These are phyloP conservation scores for Thermothelomyces thermophilus DNA, from an alignment of 2,329 filamentous ascomycete species.

Conservation along the genomic window DNA sequence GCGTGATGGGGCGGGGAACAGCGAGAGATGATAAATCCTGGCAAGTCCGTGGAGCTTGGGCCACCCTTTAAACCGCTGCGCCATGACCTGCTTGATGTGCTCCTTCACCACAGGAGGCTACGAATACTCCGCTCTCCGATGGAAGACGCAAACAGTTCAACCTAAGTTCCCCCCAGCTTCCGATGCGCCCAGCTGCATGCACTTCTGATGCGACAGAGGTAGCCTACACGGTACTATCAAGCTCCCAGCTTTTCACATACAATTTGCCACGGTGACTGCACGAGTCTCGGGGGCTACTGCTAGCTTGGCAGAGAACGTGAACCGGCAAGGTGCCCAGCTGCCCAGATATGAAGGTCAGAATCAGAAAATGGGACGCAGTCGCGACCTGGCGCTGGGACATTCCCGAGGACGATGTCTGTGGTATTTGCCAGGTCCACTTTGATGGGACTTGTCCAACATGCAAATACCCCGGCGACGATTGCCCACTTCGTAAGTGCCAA, in stretches of 20 bases:
- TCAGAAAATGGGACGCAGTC: slow-evolving; percentile 88
- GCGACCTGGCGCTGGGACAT: slow-evolving; percentile 98
- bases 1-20: slow-evolving; percentile 7
- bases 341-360: slow-evolving; percentile 79
- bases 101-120: too few species aligned
- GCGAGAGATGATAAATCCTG: neutral
- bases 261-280: too few species aligned
- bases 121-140: too few species aligned
- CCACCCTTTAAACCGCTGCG: slow-evolving; percentile 2
- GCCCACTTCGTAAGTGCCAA: slow-evolving; percentile 67
- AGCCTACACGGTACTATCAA: too few species aligned
- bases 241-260: too few species aligned
- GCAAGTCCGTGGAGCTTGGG: slow-evolving; percentile 11
- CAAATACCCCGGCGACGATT: slow-evolving; percentile 96
- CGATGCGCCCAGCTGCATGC: too few species aligned
- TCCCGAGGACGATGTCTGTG: slow-evolving; percentile 93
- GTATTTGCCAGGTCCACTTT: slow-evolving; percentile 96
- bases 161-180: too few species aligned
- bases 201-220: too few species aligned
- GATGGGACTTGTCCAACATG: slow-evolving; percentile 96
- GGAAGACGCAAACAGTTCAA: too few species aligned
- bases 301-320: too few species aligned
- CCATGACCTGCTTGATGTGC: neutral
- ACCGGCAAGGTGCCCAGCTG: neutral
- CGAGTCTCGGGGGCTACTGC: too few species aligned